Conservation (phyloP, 495 filamentous ascomycete species). For the Articulospora tetracladia region DNA sequence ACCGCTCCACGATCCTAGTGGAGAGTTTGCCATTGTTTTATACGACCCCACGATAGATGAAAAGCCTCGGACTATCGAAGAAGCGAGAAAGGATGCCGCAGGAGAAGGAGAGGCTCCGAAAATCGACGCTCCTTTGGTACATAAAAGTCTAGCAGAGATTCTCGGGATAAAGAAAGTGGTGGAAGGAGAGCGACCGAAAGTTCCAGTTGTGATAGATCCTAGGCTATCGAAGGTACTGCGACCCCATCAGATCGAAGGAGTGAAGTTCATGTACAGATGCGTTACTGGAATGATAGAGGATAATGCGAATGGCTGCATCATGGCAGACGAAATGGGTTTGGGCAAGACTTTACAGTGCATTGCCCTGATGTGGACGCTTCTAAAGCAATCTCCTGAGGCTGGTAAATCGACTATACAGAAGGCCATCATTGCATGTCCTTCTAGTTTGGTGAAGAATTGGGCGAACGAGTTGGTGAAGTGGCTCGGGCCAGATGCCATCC, state of each 20-base stretch:
- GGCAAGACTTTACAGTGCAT: slow-evolving; percentile 82
- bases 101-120: slow-evolving; percentile 40
- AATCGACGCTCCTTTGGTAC: slow-evolving; percentile 77
- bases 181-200: slow-evolving; percentile 72
- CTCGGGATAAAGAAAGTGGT: slow-evolving; percentile 90
- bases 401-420: slow-evolving; percentile 94
- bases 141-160: slow-evolving; percentile 95
- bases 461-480: slow-evolving; percentile 94
- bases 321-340: slow-evolving; percentile 99
- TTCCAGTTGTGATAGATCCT: slow-evolving; percentile 97
- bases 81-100: slow-evolving; percentile 37
- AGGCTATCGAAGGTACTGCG: slow-evolving; percentile 84
- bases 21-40: slow-evolving; percentile 94
- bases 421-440: slow-evolving; percentile 97
- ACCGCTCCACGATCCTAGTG: slow-evolving; percentile 89
- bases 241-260: slow-evolving; percentile 97
- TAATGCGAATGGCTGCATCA: slow-evolving; percentile 96
- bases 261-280: slow-evolving; percentile 95
- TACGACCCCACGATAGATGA: slow-evolving; percentile 95
- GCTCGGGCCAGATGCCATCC: slow-evolving; percentile 88
- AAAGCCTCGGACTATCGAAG: slow-evolving; percentile 55
- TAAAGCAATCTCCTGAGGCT: slow-evolving; percentile 93
- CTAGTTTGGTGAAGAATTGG: slow-evolving; percentile 96
- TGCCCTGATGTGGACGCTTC: slow-evolving; percentile 85
- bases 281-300: slow-evolving; percentile 91